A percentile compares a stretch with the other conserved stretches of the same genome.
Evolutionary conservation across 305 asterid species (phyloP).

Genomic region (Plantago coronopus): DNA sequence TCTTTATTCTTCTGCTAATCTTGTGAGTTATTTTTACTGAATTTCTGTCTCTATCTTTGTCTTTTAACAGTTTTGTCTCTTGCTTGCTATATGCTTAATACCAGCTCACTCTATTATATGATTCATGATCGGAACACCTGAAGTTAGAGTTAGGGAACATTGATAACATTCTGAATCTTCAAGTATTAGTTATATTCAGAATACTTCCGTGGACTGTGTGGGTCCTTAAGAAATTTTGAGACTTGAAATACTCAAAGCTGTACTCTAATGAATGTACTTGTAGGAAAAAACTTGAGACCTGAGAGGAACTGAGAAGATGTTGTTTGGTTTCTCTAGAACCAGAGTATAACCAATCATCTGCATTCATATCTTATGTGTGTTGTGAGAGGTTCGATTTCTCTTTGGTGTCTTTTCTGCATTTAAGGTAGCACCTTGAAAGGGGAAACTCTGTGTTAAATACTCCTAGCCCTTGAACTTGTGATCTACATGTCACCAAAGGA

Average conservation of each 20-base stretch:
- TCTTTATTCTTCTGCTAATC: slow-evolving; percentile 8
- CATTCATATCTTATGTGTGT: background rate
- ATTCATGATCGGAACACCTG: background rate
- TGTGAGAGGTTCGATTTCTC: too few species aligned
- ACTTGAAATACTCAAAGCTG: slow-evolving; percentile 5
- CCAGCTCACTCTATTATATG: too few species aligned
- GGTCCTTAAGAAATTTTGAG: background rate
- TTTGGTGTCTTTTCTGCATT: too few species aligned
- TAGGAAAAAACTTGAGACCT: background rate
- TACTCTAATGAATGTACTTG: background rate
- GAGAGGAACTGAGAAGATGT: background rate
- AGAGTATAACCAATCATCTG: background rate
- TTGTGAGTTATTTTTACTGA: slow-evolving; percentile 1
- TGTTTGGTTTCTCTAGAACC: background rate
- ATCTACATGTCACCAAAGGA: too few species aligned
- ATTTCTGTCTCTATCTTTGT: background rate
- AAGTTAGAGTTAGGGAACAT: background rate
- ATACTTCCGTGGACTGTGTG: background rate
- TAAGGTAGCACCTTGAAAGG: too few species aligned
- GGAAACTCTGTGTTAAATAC: too few species aligned
- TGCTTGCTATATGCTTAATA: too few species aligned
- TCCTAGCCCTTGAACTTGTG: too few species aligned
- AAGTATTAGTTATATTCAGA: background rate
- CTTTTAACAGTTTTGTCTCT: too few species aligned
- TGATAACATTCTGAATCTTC: background rate